Base-by-base conservation (phyloP, 192 early-diverging fungal genomes). In the Neocallimastix lanati region DNA sequence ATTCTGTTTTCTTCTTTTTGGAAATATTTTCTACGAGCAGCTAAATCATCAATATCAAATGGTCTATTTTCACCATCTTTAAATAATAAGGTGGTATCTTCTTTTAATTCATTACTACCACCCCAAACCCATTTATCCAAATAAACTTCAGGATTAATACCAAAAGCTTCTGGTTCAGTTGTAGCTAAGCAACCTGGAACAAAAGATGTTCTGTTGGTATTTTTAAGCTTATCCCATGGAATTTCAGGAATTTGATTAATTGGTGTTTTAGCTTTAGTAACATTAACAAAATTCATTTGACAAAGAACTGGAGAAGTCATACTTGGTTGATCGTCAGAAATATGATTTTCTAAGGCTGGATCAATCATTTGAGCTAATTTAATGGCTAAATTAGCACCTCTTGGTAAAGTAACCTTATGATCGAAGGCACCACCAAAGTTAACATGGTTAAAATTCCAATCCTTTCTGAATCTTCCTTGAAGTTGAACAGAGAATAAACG, bases 361-460 rank as follows among this genome's bases (percentile, higher is more conserved):
- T 95, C 94, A 80, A 94, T 92, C 79, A 88, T 87, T 78, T 89
- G 88, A 28, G 92, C 88, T 77, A 94, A 90, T 80, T 90, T 93
- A 37, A 93, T 81, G 3, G 92, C 92, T 67, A 95, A 82, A 78
- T 89, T 92, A 14, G 88, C 84, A 28, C 92, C 90, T 0, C 88
- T 89, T 12, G 94, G 94, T 2, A 92, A 86, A 11, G 85, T 82
- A 27, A 93, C 82, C 67, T 92, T 92, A 25, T 84, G 78, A 79
- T 93, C 91, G 81, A 95, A 95, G 78, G 89, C 87, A 76, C 91
- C 90, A 16, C 94, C 94, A 85, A 94, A 95, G 85, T 84, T 81
- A 77, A 90, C 87, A 67, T 86, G 84, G 12, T 79, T 28, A 38
- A 28, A 4, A 77, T 2, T 15, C 28, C 36, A 29, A 28, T 37